phyloP scores from a whole-genome alignment of 352 stramenopile genomes.

The Globisporangium apiculatum region DNA sequence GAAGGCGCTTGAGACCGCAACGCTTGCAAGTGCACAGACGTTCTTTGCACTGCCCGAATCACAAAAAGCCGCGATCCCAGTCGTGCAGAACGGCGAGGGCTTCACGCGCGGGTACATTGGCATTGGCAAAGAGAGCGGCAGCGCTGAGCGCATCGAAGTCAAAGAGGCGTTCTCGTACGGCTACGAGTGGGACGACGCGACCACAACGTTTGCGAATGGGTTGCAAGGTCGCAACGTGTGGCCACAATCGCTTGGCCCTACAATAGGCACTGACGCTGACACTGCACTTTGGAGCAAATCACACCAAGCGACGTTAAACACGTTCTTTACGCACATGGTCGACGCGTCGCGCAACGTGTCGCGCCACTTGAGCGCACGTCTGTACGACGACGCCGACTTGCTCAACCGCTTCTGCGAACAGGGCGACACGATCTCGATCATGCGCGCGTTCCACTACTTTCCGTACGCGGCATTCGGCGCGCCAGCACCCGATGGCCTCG shows the following conservation, averaged over 20 bases:
- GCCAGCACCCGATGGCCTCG: conserved; percentile 35
- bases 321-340: conserved; percentile 56
- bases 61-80: conserved; percentile 48
- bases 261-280: neutral
- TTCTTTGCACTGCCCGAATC: conserved; percentile 52
- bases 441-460: conserved; percentile 84
- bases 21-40: conserved; percentile 44
- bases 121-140: conserved; percentile 73
- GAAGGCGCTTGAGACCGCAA: conserved; percentile 28
- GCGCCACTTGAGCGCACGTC: conserved; percentile 32
- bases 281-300: conserved; percentile 18
- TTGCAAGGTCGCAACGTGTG: conserved; percentile 71
- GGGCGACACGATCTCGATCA: conserved; percentile 79
- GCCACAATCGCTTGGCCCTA: conserved; percentile 16
- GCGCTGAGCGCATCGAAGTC: conserved; percentile 67
- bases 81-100: conserved; percentile 52
- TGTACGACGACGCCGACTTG: conserved; percentile 44
- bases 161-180: conserved; percentile 83
- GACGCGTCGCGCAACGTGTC: conserved; percentile 43
- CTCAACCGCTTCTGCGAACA: conserved; percentile 52
- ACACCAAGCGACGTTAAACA: conserved; percentile 37
- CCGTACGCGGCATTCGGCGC: conserved; percentile 52
- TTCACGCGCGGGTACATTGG: conserved; percentile 80
- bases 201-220: conserved; percentile 34
- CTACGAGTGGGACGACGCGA: conserved; percentile 46